phyloP scores from a whole-genome alignment of 306 rosid species.

The Corylus heterophylla region DNA sequence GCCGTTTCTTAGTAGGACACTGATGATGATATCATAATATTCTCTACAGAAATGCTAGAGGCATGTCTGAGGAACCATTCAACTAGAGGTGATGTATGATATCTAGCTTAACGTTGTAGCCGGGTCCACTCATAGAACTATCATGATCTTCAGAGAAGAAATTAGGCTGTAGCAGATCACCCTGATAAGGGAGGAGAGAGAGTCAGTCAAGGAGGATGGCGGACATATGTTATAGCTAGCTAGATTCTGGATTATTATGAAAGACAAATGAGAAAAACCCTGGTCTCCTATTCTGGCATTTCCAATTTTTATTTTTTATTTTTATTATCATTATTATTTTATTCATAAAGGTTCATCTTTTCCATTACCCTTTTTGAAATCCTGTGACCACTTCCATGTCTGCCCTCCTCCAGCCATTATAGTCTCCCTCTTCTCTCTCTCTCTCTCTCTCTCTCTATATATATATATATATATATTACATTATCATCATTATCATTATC shows the following conservation, averaged over 20 bases:
- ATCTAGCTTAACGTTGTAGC: slow-evolving; percentile 35
- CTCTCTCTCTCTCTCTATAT: slow-evolving; percentile 25
- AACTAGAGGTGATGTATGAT: slow-evolving; percentile 24
- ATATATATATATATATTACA: no score
- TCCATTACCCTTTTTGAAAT: slow-evolving; percentile 56
- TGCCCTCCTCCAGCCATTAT: slow-evolving; percentile 64
- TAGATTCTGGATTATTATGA: slow-evolving; percentile 39
- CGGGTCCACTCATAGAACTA: slow-evolving; percentile 50
- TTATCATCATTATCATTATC: slow-evolving; percentile 5
- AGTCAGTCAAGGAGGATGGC: slow-evolving; percentile 35
- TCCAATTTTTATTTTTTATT: slow-evolving; percentile 39
- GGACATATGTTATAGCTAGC: neutral
- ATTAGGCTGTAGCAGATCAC: slow-evolving; percentile 30
- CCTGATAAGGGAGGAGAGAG: slow-evolving; percentile 18
- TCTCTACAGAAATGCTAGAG: no score
- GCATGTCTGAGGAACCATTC: slow-evolving; percentile 34
- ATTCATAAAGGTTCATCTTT: slow-evolving; percentile 37
- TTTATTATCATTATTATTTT: slow-evolving; percentile 30
- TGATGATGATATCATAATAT: no score
- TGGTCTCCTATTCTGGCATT: slow-evolving; percentile 45
- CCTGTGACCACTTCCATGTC: slow-evolving; percentile 40
- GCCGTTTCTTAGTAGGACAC: no score
- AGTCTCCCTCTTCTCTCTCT: slow-evolving; percentile 26
- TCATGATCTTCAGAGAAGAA: slow-evolving; percentile 29
- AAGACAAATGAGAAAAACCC: slow-evolving; percentile 55